Evolutionary conservation across 2,329 filamentous ascomycete genomes (phyloP).

Genomic region (Alternaria triticina): DNA sequence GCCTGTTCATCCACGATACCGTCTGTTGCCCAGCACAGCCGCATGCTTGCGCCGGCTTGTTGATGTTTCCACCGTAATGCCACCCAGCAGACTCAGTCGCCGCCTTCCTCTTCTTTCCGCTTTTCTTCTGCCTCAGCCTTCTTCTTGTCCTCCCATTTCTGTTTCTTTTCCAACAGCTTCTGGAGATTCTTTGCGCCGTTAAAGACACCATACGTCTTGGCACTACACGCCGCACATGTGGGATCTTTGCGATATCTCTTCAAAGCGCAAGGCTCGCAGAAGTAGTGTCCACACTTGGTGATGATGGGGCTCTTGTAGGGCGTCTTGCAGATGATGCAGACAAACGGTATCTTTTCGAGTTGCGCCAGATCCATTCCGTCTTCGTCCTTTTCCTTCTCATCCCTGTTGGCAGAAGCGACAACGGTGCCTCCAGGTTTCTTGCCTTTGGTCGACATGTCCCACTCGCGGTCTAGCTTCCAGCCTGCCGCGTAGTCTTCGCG

Average conservation of each 20-base stretch:
- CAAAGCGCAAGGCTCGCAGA: constrained; percentile 89
- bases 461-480: constrained; percentile 94
- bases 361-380: constrained; percentile 71
- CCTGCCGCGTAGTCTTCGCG: constrained; percentile 85
- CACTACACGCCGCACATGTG: constrained; percentile 82
- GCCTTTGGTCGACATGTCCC: constrained; percentile 80
- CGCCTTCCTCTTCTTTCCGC: constrained; percentile 31
- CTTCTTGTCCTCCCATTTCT: constrained; percentile 64
- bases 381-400: constrained; percentile 50
- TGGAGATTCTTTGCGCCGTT: constrained; percentile 84
- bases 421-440: constrained; percentile 59
- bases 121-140: constrained; percentile 62
- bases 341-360: constrained; percentile 85
- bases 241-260: constrained; percentile 86
- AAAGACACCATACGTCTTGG: constrained; percentile 87
- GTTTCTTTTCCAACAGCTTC: constrained; percentile 78
- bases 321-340: constrained; percentile 83
- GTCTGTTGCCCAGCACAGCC: not conserved
- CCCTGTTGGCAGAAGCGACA: constrained; percentile 65
- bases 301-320: constrained; percentile 80
- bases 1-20: not conserved
- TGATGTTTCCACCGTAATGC: not conserved
- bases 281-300: constrained; percentile 94
- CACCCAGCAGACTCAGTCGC: constrained; percentile 16
- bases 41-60: not conserved